Conservation (phyloP, 2,329 filamentous ascomycete species). For the Colletotrichum sp. region DNA sequence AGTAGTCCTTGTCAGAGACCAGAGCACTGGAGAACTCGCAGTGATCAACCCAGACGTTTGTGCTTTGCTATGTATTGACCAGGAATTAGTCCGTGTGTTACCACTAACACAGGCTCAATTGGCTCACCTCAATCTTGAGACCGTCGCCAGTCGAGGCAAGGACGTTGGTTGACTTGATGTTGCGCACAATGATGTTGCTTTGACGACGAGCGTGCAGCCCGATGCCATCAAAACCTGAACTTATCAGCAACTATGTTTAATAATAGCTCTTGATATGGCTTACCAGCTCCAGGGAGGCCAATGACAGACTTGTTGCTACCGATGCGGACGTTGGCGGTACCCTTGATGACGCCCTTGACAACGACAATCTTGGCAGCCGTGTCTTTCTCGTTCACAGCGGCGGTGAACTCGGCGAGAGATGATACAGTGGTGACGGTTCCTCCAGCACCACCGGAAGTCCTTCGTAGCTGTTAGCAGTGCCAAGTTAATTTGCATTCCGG, state of each 20-base stretch:
- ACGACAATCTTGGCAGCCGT: constrained; percentile 38
- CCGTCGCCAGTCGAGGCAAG: constrained; percentile 44
- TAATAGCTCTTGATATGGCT: background rate
- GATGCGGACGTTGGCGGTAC: constrained; percentile 40
- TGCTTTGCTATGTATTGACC: constrained; percentile 50
- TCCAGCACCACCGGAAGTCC: constrained; percentile 53
- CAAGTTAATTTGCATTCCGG: accelerated
- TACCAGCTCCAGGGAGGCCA: constrained; percentile 31
- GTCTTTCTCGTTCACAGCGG: constrained; percentile 46
- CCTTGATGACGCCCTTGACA: constrained; percentile 41
- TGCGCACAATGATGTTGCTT: constrained; percentile 62
- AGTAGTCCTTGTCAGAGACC: constrained; percentile 43
- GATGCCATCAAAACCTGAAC: constrained; percentile 29
- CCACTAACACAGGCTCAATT: accelerated
- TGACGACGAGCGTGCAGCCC: constrained; percentile 46
- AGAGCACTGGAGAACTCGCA: constrained; percentile 43
- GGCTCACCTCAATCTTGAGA: constrained; percentile 29
- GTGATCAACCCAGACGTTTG: constrained; percentile 55
- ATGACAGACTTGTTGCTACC: constrained; percentile 50
- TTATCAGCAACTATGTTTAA: background rate
- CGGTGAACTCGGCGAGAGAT: constrained; percentile 47
- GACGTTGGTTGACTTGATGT: constrained; percentile 52
- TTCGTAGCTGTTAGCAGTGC: constrained; percentile 15
- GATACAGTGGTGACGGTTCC: constrained; percentile 53
- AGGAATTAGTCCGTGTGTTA: constrained; percentile 44